phyloP scores from a whole-genome alignment of 495 filamentous ascomycete genomes.

The Paragyromitra xinjiangensis region DNA sequence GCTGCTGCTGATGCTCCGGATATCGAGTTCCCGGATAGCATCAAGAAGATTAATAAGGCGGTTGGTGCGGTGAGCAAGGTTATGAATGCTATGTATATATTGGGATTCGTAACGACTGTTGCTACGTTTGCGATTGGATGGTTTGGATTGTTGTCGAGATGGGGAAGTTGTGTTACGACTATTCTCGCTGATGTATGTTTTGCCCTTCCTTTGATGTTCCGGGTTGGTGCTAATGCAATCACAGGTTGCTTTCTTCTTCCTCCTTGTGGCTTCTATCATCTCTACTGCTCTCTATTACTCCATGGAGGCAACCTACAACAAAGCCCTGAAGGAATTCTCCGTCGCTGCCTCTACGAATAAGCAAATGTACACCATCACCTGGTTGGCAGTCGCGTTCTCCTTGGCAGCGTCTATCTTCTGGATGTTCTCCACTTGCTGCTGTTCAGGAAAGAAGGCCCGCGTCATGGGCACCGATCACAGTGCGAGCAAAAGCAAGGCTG shows the following conservation, averaged over 20 bases:
- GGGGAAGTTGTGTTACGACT: conserved; percentile 79
- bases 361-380: conserved; percentile 73
- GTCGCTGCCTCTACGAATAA: conserved; percentile 71
- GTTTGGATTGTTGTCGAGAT: conserved; percentile 72
- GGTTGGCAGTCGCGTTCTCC: conserved; percentile 82
- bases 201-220: conserved; percentile 31
- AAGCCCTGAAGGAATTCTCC: conserved; percentile 70
- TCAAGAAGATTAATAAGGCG: conserved; percentile 71
- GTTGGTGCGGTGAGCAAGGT: conserved; percentile 74
- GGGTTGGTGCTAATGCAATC: conserved; percentile 37
- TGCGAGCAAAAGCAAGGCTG: conserved; percentile 5
- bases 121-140: conserved; percentile 74
- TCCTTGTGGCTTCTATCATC: conserved; percentile 68
- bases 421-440: conserved; percentile 91
- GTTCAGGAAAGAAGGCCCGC: conserved; percentile 59
- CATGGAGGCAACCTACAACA: conserved; percentile 68
- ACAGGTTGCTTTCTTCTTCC: conserved; percentile 68
- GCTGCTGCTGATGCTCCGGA: conserved; percentile 59
- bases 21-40: conserved; percentile 67
- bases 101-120: conserved; percentile 76
- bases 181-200: conserved; percentile 70
- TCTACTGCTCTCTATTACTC: conserved; percentile 70
- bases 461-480: conserved; percentile 52
- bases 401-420: conserved; percentile 81
- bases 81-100: conserved; percentile 64